Evolutionary conservation across 1,284 basidiomycete genomes (phyloP), one percentile per base, ranked within the genome.

Genomic region (Lentinula novae-zelandiae): DNA sequence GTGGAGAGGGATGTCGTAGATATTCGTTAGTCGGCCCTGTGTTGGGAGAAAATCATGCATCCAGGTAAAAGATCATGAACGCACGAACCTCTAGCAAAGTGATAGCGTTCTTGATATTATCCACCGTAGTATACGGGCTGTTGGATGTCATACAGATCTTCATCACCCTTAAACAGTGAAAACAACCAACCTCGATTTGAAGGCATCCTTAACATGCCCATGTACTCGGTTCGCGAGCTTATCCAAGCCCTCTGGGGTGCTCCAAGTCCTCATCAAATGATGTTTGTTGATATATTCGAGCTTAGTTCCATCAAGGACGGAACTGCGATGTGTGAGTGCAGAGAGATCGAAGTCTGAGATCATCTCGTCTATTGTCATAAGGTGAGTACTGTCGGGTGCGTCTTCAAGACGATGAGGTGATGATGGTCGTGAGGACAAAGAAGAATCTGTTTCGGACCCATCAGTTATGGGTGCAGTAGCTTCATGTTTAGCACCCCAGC

Each of bases 211-310:
- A 27, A 90, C 70, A 54, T 74, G 68, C 13, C 73, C 71, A 36
- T 80, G 80, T 15, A 82, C 77, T 50, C 80, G 73, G 46, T 76
- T 72, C 8, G 85, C 86, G 0, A 88, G 75, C 1, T 67, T 63
- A 15, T 74, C 67, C 5, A 84, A 72, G 0, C 81, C 83, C 31
- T 76, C 71, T 1, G 76, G 71, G 2, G 70, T 75, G n/a, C 78
- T 71, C 70, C 77, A 80, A 39, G 67, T 72, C 1, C 73, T 75
- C 73, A 82, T 79, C 10, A 95, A 72, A 70, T 94, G 90, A 34
- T 87, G 84, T 66, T 90, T 90, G 72, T 94, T 95, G 58, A 95
- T 75, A 67, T 86, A 89, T 63, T 85, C 83, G 8, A 95, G 78
- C 67, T 94, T 93, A 20, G 75, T 70, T 0, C 81, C 81, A 63